Conservation (phyloP, 306 rosid genomes). For the Arachis stenosperma region DNA sequence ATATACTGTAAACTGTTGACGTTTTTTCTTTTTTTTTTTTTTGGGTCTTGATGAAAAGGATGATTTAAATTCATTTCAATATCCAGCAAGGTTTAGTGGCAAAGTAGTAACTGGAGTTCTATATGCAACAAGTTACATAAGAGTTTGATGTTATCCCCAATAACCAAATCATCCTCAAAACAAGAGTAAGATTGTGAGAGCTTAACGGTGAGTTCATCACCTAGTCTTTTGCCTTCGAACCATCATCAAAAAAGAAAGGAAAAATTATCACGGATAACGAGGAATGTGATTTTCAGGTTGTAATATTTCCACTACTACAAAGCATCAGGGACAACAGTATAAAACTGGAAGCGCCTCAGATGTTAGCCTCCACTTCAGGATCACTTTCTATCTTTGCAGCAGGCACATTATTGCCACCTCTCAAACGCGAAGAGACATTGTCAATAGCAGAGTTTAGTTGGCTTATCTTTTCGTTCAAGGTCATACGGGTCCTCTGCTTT, state of each 20-base stretch:
- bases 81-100: neutral
- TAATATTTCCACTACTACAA: constrained; percentile 19
- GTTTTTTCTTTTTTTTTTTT: neutral
- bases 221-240: constrained; percentile 28
- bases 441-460: constrained; percentile 96
- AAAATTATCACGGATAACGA: constrained; percentile 5
- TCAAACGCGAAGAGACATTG: constrained; percentile 89
- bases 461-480: constrained; percentile 79
- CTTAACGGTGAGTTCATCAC: constrained; percentile 25
- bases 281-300: constrained; percentile 27
- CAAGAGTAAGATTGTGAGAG: neutral
- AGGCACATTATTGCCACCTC: constrained; percentile 81
- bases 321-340: constrained; percentile 30
- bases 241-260: constrained; percentile 17
- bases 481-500: constrained; percentile 78
- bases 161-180: constrained; percentile 21
- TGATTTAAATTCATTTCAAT: neutral
- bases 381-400: constrained; percentile 58
- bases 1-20: neutral
- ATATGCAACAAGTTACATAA: neutral
- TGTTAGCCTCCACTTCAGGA: constrained; percentile 79
- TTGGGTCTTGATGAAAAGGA: neutral
- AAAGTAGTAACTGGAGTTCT: no score
- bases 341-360: constrained; percentile 45
- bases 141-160: neutral